Conservation (phyloP, 2,329 filamentous ascomycete genomes). For the Ophiognomonia clavigignenti-juglandacearum region DNA sequence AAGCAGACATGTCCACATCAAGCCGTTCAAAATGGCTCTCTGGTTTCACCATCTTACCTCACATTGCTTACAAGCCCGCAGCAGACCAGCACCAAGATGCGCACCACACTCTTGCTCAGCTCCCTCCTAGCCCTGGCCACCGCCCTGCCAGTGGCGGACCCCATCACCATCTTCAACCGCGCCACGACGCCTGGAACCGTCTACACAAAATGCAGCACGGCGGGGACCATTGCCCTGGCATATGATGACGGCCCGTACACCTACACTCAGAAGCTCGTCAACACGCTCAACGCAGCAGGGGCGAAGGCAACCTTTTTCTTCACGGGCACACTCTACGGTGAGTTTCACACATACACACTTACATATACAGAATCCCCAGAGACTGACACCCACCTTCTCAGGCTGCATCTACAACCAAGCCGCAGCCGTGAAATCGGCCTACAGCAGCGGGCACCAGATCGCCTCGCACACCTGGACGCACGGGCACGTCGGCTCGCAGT, state of each 20-base stretch:
- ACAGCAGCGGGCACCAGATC: constrained; percentile 46
- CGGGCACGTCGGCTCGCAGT: constrained; percentile 36
- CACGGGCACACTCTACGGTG: constrained; percentile 44
- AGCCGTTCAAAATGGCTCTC: no score
- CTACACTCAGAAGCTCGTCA: constrained; percentile 44
- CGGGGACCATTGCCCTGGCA: constrained; percentile 44
- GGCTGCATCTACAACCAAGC: constrained; percentile 45
- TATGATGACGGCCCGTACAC: constrained; percentile 49
- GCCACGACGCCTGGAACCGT: constrained; percentile 36
- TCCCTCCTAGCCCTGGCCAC: background rate
- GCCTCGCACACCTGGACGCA: constrained; percentile 52
- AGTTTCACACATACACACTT: no score
- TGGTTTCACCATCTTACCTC: no score
- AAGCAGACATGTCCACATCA: no score
- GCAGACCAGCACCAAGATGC: no score
- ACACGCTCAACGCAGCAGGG: constrained; percentile 41
- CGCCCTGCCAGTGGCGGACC: constrained; percentile 16
- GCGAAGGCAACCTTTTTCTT: constrained; percentile 52
- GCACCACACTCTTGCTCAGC: no score
- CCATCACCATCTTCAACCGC: constrained; percentile 36
- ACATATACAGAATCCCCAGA: no score
- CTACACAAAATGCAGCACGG: constrained; percentile 38
- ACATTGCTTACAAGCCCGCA: no score
- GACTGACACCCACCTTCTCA: constrained; percentile 15
- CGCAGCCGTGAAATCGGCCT: constrained; percentile 49